Evolutionary conservation across 225 moss, liverwort and hornwort species (phyloP).

Genomic region (Straminergon stramineum): DNA sequence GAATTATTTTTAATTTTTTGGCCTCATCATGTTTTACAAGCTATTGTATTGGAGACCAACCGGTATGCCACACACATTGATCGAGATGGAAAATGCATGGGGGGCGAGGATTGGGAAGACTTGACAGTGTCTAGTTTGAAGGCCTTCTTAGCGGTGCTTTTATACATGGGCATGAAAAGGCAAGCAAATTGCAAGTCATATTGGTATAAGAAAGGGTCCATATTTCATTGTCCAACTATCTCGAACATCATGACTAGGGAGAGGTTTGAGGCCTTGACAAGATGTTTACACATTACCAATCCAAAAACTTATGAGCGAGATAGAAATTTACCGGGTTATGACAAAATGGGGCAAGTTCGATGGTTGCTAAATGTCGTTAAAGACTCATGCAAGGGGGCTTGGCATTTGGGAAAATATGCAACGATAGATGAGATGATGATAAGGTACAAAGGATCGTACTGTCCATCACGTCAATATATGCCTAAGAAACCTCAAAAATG

Average conservation of each 20-base stretch:
- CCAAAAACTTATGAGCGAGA: rapidly evolving
- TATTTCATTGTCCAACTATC: too few species aligned
- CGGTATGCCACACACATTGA: too few species aligned
- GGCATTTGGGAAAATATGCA: background rate
- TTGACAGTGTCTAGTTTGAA: too few species aligned
- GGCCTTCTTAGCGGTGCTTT: background rate
- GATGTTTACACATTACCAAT: background rate
- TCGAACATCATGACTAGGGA: too few species aligned
- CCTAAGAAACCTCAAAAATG: background rate
- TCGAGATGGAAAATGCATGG: too few species aligned
- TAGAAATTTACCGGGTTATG: rapidly evolving
- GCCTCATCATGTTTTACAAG: too few species aligned
- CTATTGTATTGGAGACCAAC: too few species aligned
- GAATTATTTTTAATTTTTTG: too few species aligned
- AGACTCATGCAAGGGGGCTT: background rate
- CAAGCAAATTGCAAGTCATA: background rate
- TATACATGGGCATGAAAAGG: background rate
- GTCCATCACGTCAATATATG: rapidly evolving
- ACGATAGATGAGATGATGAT: rapidly evolving
- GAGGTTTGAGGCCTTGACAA: background rate
- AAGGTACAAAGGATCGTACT: background rate
- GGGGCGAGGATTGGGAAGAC: too few species aligned
- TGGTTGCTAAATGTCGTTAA: background rate
- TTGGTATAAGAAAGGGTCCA: rapidly evolving
- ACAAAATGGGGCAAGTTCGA: background rate